Percentiles rank a stretch among this genome's conserved stretches.
Evolutionary conservation across 2,329 filamentous ascomycete species (phyloP).

Genomic region (Achaetomium macrosporum): DNA sequence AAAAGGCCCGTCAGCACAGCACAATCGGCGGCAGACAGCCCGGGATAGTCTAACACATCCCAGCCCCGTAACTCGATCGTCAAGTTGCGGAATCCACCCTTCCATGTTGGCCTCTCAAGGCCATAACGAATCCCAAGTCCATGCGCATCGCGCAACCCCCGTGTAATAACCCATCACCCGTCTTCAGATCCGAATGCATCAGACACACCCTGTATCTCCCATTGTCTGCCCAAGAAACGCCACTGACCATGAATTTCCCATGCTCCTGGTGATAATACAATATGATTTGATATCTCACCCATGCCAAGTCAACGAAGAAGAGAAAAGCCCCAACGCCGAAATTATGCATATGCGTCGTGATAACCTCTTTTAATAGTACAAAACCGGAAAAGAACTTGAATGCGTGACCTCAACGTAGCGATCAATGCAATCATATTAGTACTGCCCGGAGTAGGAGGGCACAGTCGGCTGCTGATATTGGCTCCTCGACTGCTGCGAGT

Average conservation of each 20-base stretch:
- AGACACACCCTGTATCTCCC: neutral
- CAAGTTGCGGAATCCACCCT: too few species aligned
- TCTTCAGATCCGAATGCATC: neutral
- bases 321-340: slow-evolving; percentile 1
- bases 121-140: neutral
- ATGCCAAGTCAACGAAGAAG: neutral
- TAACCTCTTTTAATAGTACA: neutral
- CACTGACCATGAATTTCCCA: neutral
- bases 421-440: neutral
- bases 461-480: slow-evolving; percentile 1
- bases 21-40: too few species aligned
- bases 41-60: too few species aligned
- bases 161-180: neutral
- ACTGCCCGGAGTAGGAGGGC: slow-evolving; percentile 2
- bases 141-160: neutral
- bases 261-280: neutral
- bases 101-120: too few species aligned
- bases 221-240: neutral
- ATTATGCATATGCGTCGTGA: slow-evolving; percentile 11
- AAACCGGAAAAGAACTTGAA: neutral
- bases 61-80: too few species aligned
- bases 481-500: neutral
- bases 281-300: neutral
- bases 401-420: too few species aligned
- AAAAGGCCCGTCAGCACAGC: too few species aligned